These are phyloP conservation scores for Dimocarpus longan DNA, from an alignment of 345 rosid species.

Conservation along the genomic window DNA sequence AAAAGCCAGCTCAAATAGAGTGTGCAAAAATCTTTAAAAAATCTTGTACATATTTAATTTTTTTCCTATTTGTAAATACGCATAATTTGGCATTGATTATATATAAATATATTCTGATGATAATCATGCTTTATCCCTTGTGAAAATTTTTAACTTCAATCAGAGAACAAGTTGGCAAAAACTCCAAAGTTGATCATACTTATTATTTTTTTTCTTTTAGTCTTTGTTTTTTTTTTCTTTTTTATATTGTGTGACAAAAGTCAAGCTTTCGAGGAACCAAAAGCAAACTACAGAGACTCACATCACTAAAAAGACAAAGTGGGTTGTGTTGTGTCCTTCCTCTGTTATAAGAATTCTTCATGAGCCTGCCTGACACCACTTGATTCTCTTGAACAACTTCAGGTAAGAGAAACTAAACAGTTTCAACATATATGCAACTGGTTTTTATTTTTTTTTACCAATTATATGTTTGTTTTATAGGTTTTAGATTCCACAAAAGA, in stretches of 20 bases:
- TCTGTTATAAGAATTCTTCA: conserved; percentile 5
- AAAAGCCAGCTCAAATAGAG: not conserved
- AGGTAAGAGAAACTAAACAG: conserved; percentile 21
- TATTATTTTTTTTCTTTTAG: not conserved
- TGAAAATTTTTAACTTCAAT: too few species aligned
- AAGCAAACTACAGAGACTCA: not conserved
- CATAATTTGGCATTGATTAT: too few species aligned
- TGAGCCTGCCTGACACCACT: not conserved
- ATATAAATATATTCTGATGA: too few species aligned
- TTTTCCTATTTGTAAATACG: too few species aligned
- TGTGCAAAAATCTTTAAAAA: too few species aligned
- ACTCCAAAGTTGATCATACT: not conserved
- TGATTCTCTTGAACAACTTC: conserved; percentile 12
- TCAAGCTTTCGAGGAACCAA: not conserved
- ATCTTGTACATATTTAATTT: too few species aligned
- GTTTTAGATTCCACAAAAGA: not conserved
- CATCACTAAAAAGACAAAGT: conserved; percentile 23
- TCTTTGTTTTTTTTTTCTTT: not conserved
- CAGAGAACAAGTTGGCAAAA: not conserved
- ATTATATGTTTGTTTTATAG: not conserved
- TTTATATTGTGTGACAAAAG: not conserved
- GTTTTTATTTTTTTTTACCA: conserved; percentile 4
- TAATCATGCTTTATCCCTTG: too few species aligned
- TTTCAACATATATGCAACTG: conserved; percentile 2
- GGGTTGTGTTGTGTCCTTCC: not conserved